Conservation (phyloP, 2,329 filamentous ascomycete species). For the Seiridium unicorne region DNA sequence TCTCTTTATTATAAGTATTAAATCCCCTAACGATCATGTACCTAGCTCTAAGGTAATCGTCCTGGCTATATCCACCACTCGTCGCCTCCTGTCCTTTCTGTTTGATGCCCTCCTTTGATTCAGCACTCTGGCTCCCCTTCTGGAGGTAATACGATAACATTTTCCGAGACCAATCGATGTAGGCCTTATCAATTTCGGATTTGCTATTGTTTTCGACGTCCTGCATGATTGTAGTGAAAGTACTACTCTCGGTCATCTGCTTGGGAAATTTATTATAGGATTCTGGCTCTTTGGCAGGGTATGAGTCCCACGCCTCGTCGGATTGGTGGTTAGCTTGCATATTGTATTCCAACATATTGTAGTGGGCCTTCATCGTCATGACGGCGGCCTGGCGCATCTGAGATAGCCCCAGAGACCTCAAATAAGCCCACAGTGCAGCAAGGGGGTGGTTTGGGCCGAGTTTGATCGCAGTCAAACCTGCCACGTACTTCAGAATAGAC, state of each 20-base stretch:
- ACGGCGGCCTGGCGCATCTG: background rate
- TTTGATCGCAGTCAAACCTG: slow-evolving; percentile 3
- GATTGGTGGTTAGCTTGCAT: no score
- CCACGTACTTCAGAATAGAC: slow-evolving; percentile 9
- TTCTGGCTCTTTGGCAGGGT: background rate
- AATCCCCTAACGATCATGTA: no score
- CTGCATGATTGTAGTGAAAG: background rate
- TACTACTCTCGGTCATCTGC: background rate
- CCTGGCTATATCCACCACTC: no score
- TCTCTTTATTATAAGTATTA: no score
- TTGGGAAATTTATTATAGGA: background rate
- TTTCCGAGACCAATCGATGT: background rate
- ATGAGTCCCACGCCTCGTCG: no score
- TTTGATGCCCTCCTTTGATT: background rate
- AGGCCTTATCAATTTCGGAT: background rate
- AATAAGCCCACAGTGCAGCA: slow-evolving; percentile 6
- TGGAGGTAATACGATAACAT: background rate
- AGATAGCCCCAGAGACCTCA: background rate
- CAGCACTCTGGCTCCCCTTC: background rate
- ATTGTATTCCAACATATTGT: background rate
- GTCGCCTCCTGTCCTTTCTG: background rate
- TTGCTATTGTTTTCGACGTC: background rate
- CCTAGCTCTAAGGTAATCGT: no score
- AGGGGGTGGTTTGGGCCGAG: slow-evolving; percentile 9
- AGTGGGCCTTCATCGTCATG: background rate